Evolutionary conservation across 768 basidiomycete genomes (phyloP), one percentile per base, ranked within the genome.

Genomic region (Rossbeevera mucosa): DNA sequence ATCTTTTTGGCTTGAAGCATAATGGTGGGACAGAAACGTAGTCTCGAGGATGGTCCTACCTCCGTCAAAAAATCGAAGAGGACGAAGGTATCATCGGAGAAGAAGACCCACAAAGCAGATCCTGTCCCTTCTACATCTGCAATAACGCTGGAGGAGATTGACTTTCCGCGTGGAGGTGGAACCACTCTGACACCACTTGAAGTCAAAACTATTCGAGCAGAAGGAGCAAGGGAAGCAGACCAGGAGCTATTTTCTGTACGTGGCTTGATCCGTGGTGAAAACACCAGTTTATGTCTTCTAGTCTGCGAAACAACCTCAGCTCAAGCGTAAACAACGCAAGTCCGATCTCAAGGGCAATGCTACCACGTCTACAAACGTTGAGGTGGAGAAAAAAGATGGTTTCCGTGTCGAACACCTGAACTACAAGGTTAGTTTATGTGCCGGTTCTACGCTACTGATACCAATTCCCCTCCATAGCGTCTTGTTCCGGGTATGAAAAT

Each of bases 91-190:
- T 66, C 68, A 66, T 44, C 57, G 54, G 53, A 64, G 60, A 54
- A 42, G 47, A 68, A 59, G 56, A 30, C 49, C 9, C 45, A 48
- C 47, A 41, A 60, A 56, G 57, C 61, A 18, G 67, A 71, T 18
- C 52, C 71, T 9, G 56, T 67, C 3, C 65, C 71, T 46, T 58
- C 69, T 9, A 58, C 66, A 25, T 74, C 77, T n/a, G 71, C 64
- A 57, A 61, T 76, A 51, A 69, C 74, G 30, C 55, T 76, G 9
- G 83, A 92, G 33, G 93, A 94, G 62, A 79, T 91, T 46, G 92
- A 94, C 69, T 99, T 98, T 71, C 94, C 94, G 52, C 84, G 95
- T 59, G 96, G 95, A 24, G 95, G 95, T 24, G 95, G 95, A 48
- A 89, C 92, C 1, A 79, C 75, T 28, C 79, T 95, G 59, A 96